phyloP scores from a whole-genome alignment of 441 rosid genomes.

The Erodium chrysanthum region DNA sequence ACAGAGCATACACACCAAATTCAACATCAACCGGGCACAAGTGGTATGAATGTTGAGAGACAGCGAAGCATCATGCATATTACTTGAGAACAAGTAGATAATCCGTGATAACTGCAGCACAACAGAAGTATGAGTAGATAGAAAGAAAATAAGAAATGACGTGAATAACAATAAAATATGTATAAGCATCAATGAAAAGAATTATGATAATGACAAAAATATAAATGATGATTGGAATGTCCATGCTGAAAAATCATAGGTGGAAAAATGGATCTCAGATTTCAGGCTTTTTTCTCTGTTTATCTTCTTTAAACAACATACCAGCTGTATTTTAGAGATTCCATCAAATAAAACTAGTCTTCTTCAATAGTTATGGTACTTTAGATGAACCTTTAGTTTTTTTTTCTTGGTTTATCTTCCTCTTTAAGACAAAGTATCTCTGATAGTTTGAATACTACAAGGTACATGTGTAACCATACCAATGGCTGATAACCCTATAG shows the following conservation, averaged over 20 bases:
- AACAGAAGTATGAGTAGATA: constrained; percentile 17
- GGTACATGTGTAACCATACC: background rate
- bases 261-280: background rate
- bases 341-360: background rate
- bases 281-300: background rate
- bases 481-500: background rate
- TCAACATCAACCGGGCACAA: constrained; percentile 92
- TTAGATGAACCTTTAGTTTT: background rate
- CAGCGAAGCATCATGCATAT: constrained; percentile 94
- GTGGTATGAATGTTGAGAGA: constrained; percentile 91
- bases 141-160: background rate
- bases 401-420: background rate
- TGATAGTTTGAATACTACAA: background rate
- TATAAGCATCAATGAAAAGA: background rate
- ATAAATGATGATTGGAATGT: background rate
- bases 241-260: background rate
- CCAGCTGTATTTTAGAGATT: background rate
- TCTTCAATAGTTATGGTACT: background rate
- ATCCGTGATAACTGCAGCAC: constrained; percentile 80
- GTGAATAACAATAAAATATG: background rate
- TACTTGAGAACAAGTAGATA: constrained; percentile 88
- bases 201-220: background rate
- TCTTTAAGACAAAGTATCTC: background rate
- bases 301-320: background rate
- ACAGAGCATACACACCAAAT: constrained; percentile 53